Conservation (phyloP, 2,329 filamentous ascomycete species). For the Talaromyces sp. region DNA sequence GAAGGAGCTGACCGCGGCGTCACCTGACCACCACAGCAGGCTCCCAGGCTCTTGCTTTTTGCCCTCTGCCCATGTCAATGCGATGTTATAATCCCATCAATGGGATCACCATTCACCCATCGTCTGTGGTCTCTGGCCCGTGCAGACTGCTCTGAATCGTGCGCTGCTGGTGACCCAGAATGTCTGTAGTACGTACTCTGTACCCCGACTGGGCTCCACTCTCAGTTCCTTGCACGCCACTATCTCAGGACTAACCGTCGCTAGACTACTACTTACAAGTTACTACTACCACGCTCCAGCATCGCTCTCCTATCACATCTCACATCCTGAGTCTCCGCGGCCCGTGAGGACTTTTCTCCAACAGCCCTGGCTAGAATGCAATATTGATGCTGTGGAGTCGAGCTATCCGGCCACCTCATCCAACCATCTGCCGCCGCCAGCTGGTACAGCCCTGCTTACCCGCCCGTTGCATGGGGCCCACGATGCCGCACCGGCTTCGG, state of each 20-base stretch:
- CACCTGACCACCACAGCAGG: slow-evolving; percentile 5
- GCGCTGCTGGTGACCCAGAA: background rate
- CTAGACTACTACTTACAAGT: background rate
- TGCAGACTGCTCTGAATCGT: background rate
- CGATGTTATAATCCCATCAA: background rate
- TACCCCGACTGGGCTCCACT: background rate
- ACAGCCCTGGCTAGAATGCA: background rate
- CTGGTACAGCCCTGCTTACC: slow-evolving; percentile 7
- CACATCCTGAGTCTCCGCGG: slow-evolving; percentile 5
- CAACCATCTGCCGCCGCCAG: slow-evolving; percentile 8
- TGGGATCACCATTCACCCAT: background rate
- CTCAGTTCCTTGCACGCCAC: slow-evolving; percentile 5
- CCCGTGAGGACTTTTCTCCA: background rate
- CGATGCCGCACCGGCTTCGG: slow-evolving; percentile 4
- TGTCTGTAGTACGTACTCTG: no score
- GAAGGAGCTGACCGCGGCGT: background rate
- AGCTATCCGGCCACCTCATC: slow-evolving; percentile 6
- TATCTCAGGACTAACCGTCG: background rate
- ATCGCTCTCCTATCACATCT: slow-evolving; percentile 10
- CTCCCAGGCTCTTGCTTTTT: background rate
- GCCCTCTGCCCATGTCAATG: background rate
- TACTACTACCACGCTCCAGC: background rate
- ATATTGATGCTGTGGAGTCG: slow-evolving; percentile 1
- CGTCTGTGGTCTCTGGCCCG: background rate
- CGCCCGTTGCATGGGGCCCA: slow-evolving; percentile 9